These are phyloP conservation scores for Macrolepiota dolichaula DNA, from an alignment of 768 basidiomycete species.

Conservation along the genomic window DNA sequence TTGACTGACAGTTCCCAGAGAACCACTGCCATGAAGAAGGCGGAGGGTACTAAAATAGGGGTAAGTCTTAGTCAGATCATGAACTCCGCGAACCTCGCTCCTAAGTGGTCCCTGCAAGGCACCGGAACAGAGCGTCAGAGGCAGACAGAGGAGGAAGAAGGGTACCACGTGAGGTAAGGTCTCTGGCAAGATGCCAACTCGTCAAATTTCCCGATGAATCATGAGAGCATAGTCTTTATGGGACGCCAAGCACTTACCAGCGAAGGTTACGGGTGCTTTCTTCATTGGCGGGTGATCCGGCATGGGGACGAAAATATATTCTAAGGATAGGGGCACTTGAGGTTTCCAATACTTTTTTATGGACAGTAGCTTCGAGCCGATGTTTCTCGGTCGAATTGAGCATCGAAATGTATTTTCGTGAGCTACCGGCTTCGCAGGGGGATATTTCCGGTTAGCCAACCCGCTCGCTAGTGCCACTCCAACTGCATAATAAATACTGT, in stretches of 20 bases:
- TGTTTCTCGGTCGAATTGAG: not conserved
- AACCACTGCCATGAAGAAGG: not conserved
- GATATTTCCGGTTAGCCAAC: not conserved
- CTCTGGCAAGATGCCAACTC: not conserved
- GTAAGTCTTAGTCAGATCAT: not conserved
- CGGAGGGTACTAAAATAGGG: not conserved
- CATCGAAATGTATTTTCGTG: not conserved
- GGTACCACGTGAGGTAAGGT: not conserved
- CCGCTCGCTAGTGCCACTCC: not conserved
- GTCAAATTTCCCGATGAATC: not conserved
- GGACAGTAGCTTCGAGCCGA: not conserved
- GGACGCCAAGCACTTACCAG: not conserved
- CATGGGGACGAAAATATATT: not conserved
- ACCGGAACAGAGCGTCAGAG: not conserved
- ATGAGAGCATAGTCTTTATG: not conserved
- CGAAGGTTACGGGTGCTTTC: not conserved
- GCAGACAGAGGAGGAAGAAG: slow-evolving; percentile 4
- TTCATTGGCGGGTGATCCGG: not conserved
- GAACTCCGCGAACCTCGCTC: not conserved
- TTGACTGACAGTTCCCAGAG: not conserved
- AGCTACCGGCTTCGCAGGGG: not conserved
- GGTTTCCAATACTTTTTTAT: not conserved
- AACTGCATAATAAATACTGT: too few relatives aligned
- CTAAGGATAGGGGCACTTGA: not conserved
- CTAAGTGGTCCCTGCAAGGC: not conserved